Evolutionary conservation across 306 rosid species (phyloP), one percentile per base, ranked within the genome.

Genomic region (Dalbergia cochinchinensis): DNA sequence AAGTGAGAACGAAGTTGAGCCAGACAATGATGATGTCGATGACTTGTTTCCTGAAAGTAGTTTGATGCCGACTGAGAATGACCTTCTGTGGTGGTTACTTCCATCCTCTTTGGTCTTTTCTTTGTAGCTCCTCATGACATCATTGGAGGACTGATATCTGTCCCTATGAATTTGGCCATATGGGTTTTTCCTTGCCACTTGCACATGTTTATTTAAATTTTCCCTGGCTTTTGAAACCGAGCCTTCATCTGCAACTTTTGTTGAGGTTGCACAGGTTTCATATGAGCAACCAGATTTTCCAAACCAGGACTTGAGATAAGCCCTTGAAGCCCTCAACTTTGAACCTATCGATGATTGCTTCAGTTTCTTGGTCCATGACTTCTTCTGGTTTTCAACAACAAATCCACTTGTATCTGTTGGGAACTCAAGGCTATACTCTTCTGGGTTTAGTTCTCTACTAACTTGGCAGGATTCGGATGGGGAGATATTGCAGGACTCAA

Each of bases 401-500:
- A 82, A 85, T 76, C 78, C 79, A 42, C 81, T 65, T 41, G 55
- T 48, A 15, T 87, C 85, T 15, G 68, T 68, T 71, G 86, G 71
- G 62, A 73, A 87, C 62, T 82, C 89, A 10, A 81, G 65, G 62
- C 67, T 69, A 68, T 91, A 91, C 77, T 90, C 98, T 8, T 90
- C 88, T 0, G 91, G 83, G 54, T 62, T 88, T 10, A 91, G 90
- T 47, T 91, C 99, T 77, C 94, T 78, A 77, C 97, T 91, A 42
- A 96, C 90, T 58, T 90, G 90, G 60, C 87, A 87, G 4, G 99
- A 95, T 16, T 90, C 97, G 0, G 83, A 80, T 22, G 98, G 94
- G 6, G 99, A 92, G 69, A 89, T 87, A 65, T 91, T 91, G 92
- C 97, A 95, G 73, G 99, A 95, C 55, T 91, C 97, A 77, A 88